phyloP scores from a whole-genome alignment of 495 filamentous ascomycete genomes.

The Trichocladium antarcticum region DNA sequence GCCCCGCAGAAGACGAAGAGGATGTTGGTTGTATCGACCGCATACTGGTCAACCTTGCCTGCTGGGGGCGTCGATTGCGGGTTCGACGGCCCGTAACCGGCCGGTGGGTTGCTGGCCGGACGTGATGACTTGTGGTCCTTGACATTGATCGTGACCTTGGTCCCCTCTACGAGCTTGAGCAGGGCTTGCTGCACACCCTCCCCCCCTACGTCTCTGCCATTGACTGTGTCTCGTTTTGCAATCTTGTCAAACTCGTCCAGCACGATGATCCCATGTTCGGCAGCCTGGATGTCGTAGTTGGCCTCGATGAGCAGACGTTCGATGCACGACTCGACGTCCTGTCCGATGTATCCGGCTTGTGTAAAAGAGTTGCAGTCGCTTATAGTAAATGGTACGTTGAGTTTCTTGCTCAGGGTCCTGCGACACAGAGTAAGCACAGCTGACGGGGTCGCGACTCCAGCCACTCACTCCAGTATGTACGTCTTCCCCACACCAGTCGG shows the following conservation, averaged over 20 bases:
- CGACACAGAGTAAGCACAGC: background rate
- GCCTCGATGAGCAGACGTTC: slow-evolving; percentile 80
- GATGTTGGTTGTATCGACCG: slow-evolving; percentile 88
- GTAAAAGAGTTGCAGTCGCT: slow-evolving; percentile 97
- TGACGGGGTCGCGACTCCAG: background rate
- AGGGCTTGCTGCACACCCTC: slow-evolving; percentile 95
- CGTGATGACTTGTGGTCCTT: slow-evolving; percentile 62
- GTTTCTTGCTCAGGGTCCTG: slow-evolving; percentile 42
- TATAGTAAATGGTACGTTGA: slow-evolving; percentile 94
- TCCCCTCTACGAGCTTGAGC: slow-evolving; percentile 91
- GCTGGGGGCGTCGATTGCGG: slow-evolving; percentile 31
- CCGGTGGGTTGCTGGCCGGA: slow-evolving; percentile 32
- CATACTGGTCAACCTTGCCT: slow-evolving; percentile 74
- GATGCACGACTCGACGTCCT: slow-evolving; percentile 88
- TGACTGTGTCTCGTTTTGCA: slow-evolving; percentile 46
- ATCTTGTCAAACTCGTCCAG: slow-evolving; percentile 97
- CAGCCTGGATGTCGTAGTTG: slow-evolving; percentile 75
- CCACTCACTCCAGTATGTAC: slow-evolving; percentile 65
- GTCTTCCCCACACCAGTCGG: slow-evolving; percentile 97
- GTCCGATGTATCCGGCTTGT: slow-evolving; percentile 93
- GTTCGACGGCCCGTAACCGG: slow-evolving; percentile 26
- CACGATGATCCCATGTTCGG: slow-evolving; percentile 87
- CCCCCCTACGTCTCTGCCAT: slow-evolving; percentile 68
- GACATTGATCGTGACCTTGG: slow-evolving; percentile 76
- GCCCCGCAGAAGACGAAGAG: slow-evolving; percentile 94